Evolutionary conservation across 805 yeast species (phyloP).

Genomic region (Tetrapisispora nanseiensis): DNA sequence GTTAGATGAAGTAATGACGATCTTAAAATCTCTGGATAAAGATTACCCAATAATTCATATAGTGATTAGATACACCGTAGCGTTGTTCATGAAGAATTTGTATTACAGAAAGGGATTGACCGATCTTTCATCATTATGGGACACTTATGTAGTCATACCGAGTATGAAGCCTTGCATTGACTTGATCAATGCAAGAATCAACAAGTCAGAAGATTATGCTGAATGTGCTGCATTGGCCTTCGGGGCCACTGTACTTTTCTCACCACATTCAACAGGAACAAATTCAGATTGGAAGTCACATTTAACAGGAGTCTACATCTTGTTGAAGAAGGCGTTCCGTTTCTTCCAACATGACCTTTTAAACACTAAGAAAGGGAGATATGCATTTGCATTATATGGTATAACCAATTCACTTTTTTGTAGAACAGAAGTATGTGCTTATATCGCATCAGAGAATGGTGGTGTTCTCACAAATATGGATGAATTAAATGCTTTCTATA

Average conservation of each 20-base stretch:
- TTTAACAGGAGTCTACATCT: slow-evolving; percentile 2
- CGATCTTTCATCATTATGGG: slow-evolving; percentile 6
- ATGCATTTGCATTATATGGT: slow-evolving; percentile 4
- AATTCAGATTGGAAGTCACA: slow-evolving; percentile 8
- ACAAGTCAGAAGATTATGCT: slow-evolving; percentile 1
- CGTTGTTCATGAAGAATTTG: slow-evolving; percentile 6
- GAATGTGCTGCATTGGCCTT: slow-evolving; percentile 5
- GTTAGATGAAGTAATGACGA: slow-evolving; percentile 2
- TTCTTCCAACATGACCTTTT: background rate
- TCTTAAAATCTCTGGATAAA: slow-evolving; percentile 1
- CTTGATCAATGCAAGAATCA: background rate
- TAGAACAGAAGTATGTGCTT: slow-evolving; percentile 5
- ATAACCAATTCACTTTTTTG: slow-evolving; percentile 5
- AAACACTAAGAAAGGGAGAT: background rate
- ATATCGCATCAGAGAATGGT: slow-evolving; percentile 9
- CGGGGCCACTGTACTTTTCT: slow-evolving; percentile 4
- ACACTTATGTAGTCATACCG: slow-evolving; percentile 8
- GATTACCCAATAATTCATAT: background rate
- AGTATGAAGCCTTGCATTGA: slow-evolving; percentile 7
- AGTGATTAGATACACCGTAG: slow-evolving; percentile 5
- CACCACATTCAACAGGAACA: slow-evolving; percentile 4
- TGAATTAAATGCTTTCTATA: slow-evolving; percentile 1
- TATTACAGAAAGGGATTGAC: slow-evolving; percentile 3
- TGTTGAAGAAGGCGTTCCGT: slow-evolving; percentile 3
- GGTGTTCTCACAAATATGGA: slow-evolving; percentile 2